phyloP scores from a whole-genome alignment of 2,329 filamentous ascomycete species.

The Diaporthe sp. region DNA sequence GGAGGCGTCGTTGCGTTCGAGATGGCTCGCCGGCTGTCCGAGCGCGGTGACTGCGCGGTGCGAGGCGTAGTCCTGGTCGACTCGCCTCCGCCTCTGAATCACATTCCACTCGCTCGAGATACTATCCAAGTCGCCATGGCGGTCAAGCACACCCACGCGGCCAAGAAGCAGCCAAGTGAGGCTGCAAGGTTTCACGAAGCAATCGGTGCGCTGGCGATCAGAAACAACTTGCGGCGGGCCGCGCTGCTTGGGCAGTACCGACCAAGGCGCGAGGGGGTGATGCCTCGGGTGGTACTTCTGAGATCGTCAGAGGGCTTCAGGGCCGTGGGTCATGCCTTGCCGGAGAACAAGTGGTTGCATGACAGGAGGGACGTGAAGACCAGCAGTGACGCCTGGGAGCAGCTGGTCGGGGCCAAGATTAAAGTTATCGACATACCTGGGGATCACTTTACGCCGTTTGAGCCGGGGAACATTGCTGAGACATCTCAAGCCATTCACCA shows the following conservation, averaged over 20 bases:
- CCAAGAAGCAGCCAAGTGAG: not conserved
- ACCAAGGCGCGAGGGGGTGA: not conserved
- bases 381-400: not conserved
- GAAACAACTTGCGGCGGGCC: conserved; percentile 1
- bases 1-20: conserved; percentile 8
- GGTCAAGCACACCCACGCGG: not conserved
- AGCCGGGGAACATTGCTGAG: not conserved
- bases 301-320: not conserved
- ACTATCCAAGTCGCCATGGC: not conserved
- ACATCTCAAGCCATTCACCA: not conserved
- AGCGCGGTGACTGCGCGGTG: not conserved
- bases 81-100: not conserved
- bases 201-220: not conserved
- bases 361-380: not conserved
- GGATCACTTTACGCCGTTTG: conserved; percentile 1
- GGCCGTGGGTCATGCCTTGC: not conserved
- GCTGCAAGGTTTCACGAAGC: not conserved
- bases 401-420: not conserved
- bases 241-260: not conserved
- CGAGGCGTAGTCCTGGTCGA: conserved; percentile 7
- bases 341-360: conserved; percentile 4
- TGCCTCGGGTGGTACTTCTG: conserved; percentile 2
- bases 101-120: not conserved
- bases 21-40: not conserved
- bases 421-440: not conserved